Base-by-base conservation (phyloP, 2,329 filamentous ascomycete species). In the Nemania abortiva region DNA sequence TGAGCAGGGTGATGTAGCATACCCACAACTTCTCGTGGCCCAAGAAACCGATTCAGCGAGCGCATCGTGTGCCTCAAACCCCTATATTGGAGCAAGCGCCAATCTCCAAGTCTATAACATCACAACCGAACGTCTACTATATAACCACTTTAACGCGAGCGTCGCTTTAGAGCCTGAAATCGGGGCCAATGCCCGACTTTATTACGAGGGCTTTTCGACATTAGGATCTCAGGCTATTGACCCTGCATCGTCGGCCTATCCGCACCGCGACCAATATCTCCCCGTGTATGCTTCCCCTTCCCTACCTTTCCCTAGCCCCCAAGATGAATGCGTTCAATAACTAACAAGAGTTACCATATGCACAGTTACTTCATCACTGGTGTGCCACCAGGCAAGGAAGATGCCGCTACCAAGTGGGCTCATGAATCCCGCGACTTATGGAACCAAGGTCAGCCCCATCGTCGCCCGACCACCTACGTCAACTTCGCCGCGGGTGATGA, bases 401-500 rank as follows among this genome's bases (percentile, higher is more conserved):
- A 27, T 27, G 24, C 24, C 24, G 24, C 24, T 27, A 27, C 24
- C 5, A 10, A 22, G 22, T 27, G 4, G 45, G 50, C 62, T 13
- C 4, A 2, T 6, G 34, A 34, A 37, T 22, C 34, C 9, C 53
- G 59, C 11, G 69, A 72, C 22, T 27, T 70, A 1, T 76, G 72
- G 76, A 68, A 69, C 7, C 49, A 9, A 9, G 73, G 74, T 37
- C 67, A 74, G 52, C 69, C 73, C 0, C 52, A 50, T 1, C 56
- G 66, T 0, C n/a, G 52, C 0, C 52, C 61, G 0, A 29, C 31
- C 0, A 61, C 65, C 0, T 78, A 78, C 42, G 70, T 75, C 11
- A 78, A 78, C 52, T 77, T 75, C 39, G 75, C 73, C 7, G 24
- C 13, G 1, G 75, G 76, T 1, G 22, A 57, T 20, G 75, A 77